These are phyloP conservation scores for Megacollybia marginata DNA, from an alignment of 768 basidiomycete species.

Conservation along the genomic window DNA sequence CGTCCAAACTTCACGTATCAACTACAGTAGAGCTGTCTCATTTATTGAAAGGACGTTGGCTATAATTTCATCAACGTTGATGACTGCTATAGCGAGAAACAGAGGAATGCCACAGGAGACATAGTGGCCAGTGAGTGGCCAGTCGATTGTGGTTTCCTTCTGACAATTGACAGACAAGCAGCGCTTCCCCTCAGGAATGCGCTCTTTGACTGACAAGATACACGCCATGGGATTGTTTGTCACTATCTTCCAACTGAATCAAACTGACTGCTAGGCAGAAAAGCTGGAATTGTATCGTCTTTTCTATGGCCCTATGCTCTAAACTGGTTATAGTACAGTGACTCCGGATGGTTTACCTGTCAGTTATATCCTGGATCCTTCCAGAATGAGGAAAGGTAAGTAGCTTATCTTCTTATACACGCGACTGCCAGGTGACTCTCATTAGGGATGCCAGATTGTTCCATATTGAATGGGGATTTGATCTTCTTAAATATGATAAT, in stretches of 20 bases:
- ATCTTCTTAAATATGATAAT: constrained; percentile 60
- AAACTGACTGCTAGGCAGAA: constrained; percentile 22
- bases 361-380: constrained; percentile 58
- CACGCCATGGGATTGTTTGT: constrained; percentile 52
- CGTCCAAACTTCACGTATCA: background rate
- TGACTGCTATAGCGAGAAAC: constrained; percentile 58
- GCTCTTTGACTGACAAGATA: constrained; percentile 43
- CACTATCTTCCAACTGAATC: background rate
- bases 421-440: background rate
- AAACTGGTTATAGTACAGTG: constrained; percentile 42
- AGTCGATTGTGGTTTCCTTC: background rate
- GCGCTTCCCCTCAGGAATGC: constrained; percentile 55
- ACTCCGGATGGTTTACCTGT: constrained; percentile 66
- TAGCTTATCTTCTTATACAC: background rate
- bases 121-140: constrained; percentile 44
- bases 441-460: constrained; percentile 49
- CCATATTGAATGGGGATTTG: constrained; percentile 56
- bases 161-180: constrained; percentile 27
- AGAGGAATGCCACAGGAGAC: constrained; percentile 41
- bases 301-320: background rate
- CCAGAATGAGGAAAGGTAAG: constrained; percentile 49
- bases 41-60: constrained; percentile 38
- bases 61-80: constrained; percentile 57
- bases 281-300: constrained; percentile 51
- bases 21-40: background rate